Evolutionary conservation across 2,329 filamentous ascomycete genomes (phyloP).

Genomic region (Pestalotiopsis fici): DNA sequence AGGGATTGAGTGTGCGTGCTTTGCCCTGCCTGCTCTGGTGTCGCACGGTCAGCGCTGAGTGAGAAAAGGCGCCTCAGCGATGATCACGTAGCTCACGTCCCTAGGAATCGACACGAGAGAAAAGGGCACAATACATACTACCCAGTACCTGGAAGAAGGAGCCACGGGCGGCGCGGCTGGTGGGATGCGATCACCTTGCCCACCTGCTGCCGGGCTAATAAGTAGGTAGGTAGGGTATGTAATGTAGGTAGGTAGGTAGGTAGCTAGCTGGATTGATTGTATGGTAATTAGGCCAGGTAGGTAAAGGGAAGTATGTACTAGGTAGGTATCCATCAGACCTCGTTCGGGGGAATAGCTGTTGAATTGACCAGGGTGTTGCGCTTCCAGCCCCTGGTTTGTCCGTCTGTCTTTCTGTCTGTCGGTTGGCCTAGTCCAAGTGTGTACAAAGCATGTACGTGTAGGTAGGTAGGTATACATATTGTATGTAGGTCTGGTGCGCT

Average conservation of each 20-base stretch:
- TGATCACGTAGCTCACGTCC: neutral
- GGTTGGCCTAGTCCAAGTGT: neutral
- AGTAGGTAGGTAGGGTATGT: too few relatives aligned
- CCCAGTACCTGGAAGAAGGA: too few relatives aligned
- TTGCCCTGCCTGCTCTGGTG: neutral
- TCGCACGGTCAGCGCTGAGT: neutral
- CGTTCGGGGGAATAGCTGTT: neutral
- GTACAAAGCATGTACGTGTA: neutral
- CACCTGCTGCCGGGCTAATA: too few relatives aligned
- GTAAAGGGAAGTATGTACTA: neutral
- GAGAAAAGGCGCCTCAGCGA: neutral
- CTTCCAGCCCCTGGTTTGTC: constrained; percentile 3
- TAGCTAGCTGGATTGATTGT: too few relatives aligned
- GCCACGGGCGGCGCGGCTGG: too few relatives aligned
- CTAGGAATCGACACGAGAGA: neutral
- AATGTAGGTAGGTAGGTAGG: neutral
- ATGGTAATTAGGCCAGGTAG: neutral
- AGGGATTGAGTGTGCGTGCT: too few relatives aligned
- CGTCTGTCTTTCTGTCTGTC: too few relatives aligned
- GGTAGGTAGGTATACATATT: neutral
- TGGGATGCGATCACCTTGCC: too few relatives aligned
- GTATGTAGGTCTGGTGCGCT: neutral
- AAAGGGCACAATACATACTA: too few relatives aligned
- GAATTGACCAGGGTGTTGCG: neutral
- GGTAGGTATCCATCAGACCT: neutral